Base-by-base conservation (phyloP, 2,329 filamentous ascomycete genomes). In the Pseudogymnoascus sp. region DNA sequence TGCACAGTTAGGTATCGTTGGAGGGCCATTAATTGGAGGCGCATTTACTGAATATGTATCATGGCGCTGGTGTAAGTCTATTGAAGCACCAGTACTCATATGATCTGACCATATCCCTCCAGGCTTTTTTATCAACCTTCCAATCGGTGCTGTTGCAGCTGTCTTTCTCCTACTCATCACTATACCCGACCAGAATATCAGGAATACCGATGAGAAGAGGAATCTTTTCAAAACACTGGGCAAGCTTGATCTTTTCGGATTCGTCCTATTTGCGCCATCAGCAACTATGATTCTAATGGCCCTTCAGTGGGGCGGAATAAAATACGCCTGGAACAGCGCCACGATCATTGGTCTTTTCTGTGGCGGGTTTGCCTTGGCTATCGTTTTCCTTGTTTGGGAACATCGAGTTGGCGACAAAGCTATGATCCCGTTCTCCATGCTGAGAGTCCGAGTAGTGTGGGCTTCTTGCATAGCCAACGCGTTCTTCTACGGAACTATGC, bases 41-140 rank as follows among this genome's bases (percentile, higher is more conserved):
- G 43, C 57, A 12, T 64, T 65, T 11, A 65, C 62, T 7, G n/a
- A 63, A 41, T 32, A 62, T 22, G 60, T 35, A 9, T 47, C 60
- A 11, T 65, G 63, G 63, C 41, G 63, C 11, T 50, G 68, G 69
- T 30, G 61, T 68, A 60, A 43, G 57, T 32, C 20, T 6, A 32
- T 58, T 4, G 8, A 58, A 8, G 16, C 7, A 8, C 16, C 16
- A 11, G 6, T 58, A n/a, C 11, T 38, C 30, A n/a, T 16, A 34
- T 37, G 18, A 8, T 8, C 54, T 50, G 11, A 58, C 47, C 18
- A n/a, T 20, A 16, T 8, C 18, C 14, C 12, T 28, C 3, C 28
- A 69, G 67, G 77, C 64, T 70, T 78, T 3, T 74, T 70, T 65
- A 75, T 77, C 67, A 77, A 74, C 61, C 68, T 79, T 1, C 76